A percentile compares a stretch with the other conserved stretches of the same genome.
These are phyloP conservation scores for Paxillus rubicundulus DNA, from an alignment of 768 basidiomycete species.

Conservation along the genomic window DNA sequence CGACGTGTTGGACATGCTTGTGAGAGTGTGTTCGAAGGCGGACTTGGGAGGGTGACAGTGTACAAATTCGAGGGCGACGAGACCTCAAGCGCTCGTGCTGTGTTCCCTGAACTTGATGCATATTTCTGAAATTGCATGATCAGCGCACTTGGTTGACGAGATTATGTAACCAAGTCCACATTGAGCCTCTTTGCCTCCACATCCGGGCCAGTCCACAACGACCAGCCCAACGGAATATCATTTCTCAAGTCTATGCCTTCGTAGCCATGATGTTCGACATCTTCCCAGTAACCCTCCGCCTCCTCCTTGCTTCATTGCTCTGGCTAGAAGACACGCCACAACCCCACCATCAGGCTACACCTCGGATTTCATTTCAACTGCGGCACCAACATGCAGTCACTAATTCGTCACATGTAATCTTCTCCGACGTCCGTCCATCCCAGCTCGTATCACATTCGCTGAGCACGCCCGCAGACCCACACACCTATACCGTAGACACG, in stretches of 20 bases:
- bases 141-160: no score
- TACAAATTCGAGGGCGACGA: no score
- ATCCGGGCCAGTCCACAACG: no score
- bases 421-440: slow-evolving; percentile 48
- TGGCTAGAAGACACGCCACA: slow-evolving; percentile 28
- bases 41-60: no score
- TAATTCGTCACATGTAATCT: slow-evolving; percentile 53
- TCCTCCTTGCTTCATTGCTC: slow-evolving; percentile 42
- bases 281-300: slow-evolving; percentile 41
- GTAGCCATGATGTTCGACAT: slow-evolving; percentile 19
- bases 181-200: background rate
- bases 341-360: slow-evolving; percentile 27
- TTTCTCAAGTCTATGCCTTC: background rate
- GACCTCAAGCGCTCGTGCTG: no score
- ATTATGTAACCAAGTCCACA: background rate
- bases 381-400: slow-evolving; percentile 63
- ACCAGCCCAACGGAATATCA: background rate
- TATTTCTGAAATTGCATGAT: no score
- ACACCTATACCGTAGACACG: slow-evolving; percentile 44
- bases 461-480: slow-evolving; percentile 21
- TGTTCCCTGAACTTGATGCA: no score
- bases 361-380: slow-evolving; percentile 54
- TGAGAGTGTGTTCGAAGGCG: no score
- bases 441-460: slow-evolving; percentile 28
- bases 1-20: no score